Evolutionary conservation across 805 yeast genomes (phyloP), one percentile per base, ranked within the genome.

Genomic region (Kodamaea laetipori): DNA sequence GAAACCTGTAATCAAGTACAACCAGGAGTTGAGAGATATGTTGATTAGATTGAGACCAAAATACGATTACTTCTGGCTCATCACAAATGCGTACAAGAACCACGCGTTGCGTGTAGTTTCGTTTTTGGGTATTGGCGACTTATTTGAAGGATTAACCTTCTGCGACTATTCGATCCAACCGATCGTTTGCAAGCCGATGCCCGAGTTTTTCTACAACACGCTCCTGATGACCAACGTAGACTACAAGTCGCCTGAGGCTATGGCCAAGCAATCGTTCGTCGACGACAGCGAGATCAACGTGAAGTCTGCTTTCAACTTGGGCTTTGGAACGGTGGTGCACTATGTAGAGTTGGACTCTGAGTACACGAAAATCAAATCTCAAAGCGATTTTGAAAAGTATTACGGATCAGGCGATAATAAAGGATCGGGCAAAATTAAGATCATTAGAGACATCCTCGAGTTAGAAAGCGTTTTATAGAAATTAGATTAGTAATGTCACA

Each of bases 11-110:
- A 71, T 92, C 44, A 63, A 69, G 39, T 95, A 90, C 35, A 80
- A 84, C 52, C 63, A 62, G 4, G 60, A 66, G 30, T 66, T 84
- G 43, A 70, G 90, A 47, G 63, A 73, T 18, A 64, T 80, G 74
- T 64, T 86, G 34, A 43, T 75, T 3, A 54, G 64, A 7, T 51
- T 86, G 52, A 72, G 63, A 46, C 53, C 60, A 25, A 44, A 62
- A 9, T 58, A 65, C n/a, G 77, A 80, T 49, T 80, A 84, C 45
- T 68, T 92, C 50, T 92, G 99, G 99, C 74, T 94, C 34, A 86
- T 89, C 57, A 92, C 99, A 4, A 92, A 92, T 61, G 98, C 99
- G 1, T 92, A 92, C 67, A 82, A 84, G 59, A 89, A 81, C 56
- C 99, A 92, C 64, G 99, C 92, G 0, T 55, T 82, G 35, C 74